Evolutionary conservation across 2,329 filamentous ascomycete genomes (phyloP), one percentile per base, ranked within the genome.

Genomic region (Aspergillus alliaceus): DNA sequence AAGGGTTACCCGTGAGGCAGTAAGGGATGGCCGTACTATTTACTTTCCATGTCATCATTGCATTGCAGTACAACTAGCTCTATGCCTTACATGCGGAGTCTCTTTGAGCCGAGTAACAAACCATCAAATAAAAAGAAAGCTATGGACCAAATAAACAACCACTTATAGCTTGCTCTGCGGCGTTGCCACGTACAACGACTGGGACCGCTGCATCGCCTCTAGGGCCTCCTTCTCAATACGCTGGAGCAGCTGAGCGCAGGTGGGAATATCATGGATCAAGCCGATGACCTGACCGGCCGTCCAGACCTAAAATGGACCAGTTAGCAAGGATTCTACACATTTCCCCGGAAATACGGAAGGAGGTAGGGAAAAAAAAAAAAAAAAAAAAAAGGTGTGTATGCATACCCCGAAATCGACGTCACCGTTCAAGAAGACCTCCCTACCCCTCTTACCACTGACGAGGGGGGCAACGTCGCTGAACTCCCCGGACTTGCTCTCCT

Each of bases 241-340:
- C 64, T 80, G 80, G 9, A 92, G 77, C 25, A 95, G 78, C 1
- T 78, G 86, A 47, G 83, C 83, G 69, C 90, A 93, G 0, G 88
- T 90, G 8, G 90, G 90, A 54, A 93, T 90, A 67, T 95, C 90
- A 66, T 93, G 86, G 60, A 95, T 95, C 55, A 95, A 74, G 6
- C 90, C 90, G 64, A 99, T 96, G 64, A 98, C 93, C 74, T 97
- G 93, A 11, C 95, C 95, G 8, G 93, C 92, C 20, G 95, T 98
- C 95, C 95, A 99, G 37, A 97, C 90, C 90, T 93, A 53, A 27
- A 27, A 15, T 3, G 8, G 24, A 44, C 18, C 24, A 14, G n/a
- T 44, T 44, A 44, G 40, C 40, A 44, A 44, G 24, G 40, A n/a
- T 44, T 44, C 40, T 12, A 5, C 40, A 44, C 47, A 60, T 27